Base-by-base conservation (phyloP, 495 filamentous ascomycete species). In the Cenococcum geophilum region DNA sequence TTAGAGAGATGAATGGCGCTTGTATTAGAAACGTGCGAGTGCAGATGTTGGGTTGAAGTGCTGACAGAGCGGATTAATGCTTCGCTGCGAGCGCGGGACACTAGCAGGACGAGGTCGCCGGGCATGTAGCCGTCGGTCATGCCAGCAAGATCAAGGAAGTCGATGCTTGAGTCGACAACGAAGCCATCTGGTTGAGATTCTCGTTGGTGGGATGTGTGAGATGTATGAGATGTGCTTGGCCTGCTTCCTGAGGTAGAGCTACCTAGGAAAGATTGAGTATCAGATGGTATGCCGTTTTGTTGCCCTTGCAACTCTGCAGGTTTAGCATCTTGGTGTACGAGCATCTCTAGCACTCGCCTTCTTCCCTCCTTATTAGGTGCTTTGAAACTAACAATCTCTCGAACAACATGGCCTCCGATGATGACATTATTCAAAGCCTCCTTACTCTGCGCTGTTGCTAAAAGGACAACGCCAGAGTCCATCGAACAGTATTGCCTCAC, bases 51-150 rank as follows among this genome's bases (percentile, higher is more conserved):
- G 22, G 76, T 73, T 40, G 63, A 35, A 16, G 42, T 35, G 59
- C 48, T 62, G 23, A 88, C 80, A 23, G 85, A 85, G 14, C 91
- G 84, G 57, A 96, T 93, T 0, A 97, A 78, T 11, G 91, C 89
- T 75, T 97, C 93, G 69, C 87, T 95, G 49, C 92, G 83, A 12
- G 93, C 93, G 57, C 93, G 85, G 49, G 89, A 85, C 35, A 95
- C 85, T 22, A 97, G 83, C 0, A 96, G 78, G 16, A 88, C 83
- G 49, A 98, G 79, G 73, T 98, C 93, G 3, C 91, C 93, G 0
- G 93, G 93, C 91, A 96, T 96, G 72, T 96, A 98, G 2, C 93
- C 93, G 67, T 98, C 93, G 0, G 92, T 97, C 67, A 89, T 84
- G 18, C 92, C 90, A 5, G 95, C 91, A 53, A 97, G 77, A 55